Base-by-base conservation (phyloP, 2,329 filamentous ascomycete species). In the Fusarium proliferatum region DNA sequence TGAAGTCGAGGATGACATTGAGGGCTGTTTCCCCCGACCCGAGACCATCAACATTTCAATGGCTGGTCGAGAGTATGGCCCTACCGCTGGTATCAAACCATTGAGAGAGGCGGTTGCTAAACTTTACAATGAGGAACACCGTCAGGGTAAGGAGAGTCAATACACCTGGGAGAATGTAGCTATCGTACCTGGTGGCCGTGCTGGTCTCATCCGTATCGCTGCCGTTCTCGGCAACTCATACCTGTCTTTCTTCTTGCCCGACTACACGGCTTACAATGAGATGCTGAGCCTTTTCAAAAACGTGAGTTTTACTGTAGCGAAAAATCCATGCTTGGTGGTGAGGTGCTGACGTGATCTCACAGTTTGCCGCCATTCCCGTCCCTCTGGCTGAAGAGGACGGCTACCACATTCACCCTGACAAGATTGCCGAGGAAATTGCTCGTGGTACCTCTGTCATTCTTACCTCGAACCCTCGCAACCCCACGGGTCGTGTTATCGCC, bases 101-200 rank as follows among this genome's bases (percentile, higher is more conserved):
- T 87, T 98, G 74, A 89, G 96, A 76, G 93, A 94, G 79, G 96
- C 96, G 23, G 95, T 98, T 49, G 96, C 96, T 65, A 91, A 91
- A 67, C 88, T 98, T 71, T 98, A 98, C 88, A 98, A 98, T 80
- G 93, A 92, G 82, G 93, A 96, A 82, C 96, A 98, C 79, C 91
- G 96, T 73, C 85, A 96, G 84, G 94, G 93, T 79, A 97, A 96
- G 85, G 88, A 91, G 16, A 96, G 93, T 83, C 88, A 97, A 84
- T 98, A 98, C 82, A 97, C 94, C 10, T 98, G 94, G 93, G 96
- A 98, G 86, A 98, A 98, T 82, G 96, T 98, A 23, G 95, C 94
- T 81, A 97, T 98, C 81, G 96, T 98, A 7, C 96, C 96, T 51
- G 95, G 95, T 82, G 96, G 96, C 43, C 91, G 96, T 78, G 96